Base-by-base conservation (phyloP, 306 rosid genomes). In the Castanea mollissima region DNA sequence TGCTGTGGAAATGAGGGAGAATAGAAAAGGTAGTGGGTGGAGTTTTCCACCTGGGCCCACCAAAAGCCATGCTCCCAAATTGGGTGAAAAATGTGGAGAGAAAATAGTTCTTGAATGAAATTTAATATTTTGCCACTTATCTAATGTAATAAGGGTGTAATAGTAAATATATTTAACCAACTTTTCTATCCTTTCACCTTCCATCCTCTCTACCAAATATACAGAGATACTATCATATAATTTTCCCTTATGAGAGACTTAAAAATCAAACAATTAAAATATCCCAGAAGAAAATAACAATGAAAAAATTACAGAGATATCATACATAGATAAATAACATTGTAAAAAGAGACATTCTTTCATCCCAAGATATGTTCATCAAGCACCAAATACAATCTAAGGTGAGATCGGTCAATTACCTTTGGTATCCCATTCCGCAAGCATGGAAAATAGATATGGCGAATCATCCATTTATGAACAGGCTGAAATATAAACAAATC, bases 381-480 rank as follows among this genome's bases (percentile, higher is more conserved):
- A 29, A 64, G 44, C 72, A 34, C 21, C 0, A 25, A 21, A 34
- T 19, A 65, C 49, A 34, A 65, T 65, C 14, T 3, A 29, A 18
- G 51, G 72, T 35, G 52, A 76, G 80, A 52, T 73, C 14, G 46
- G 55, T 74, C 29, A 58, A 76, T 74, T 87, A 96, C 99, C 99
- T 89, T 96, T 6, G 97, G 93, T 51, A 96, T 77, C 52, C 99
- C 99, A 41, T 80, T 74, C 21, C 92, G 84, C 74, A 96, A 69
- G 86, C 99, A 96, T 71, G 99, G 99, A 79, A 93, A 87, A 80
- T 91, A 96, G 71, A 96, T 74, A 83, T 96, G 99, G 41, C 99
- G 99, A 79, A 93, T 74, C 98, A 96, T 93, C 99, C 99, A 96
- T 80, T 88, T 96, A 86, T 96, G 97, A 80, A 96, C 98, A 80